phyloP scores from a whole-genome alignment of 768 basidiomycete genomes.

The Phanerodontia chrysosporium region DNA sequence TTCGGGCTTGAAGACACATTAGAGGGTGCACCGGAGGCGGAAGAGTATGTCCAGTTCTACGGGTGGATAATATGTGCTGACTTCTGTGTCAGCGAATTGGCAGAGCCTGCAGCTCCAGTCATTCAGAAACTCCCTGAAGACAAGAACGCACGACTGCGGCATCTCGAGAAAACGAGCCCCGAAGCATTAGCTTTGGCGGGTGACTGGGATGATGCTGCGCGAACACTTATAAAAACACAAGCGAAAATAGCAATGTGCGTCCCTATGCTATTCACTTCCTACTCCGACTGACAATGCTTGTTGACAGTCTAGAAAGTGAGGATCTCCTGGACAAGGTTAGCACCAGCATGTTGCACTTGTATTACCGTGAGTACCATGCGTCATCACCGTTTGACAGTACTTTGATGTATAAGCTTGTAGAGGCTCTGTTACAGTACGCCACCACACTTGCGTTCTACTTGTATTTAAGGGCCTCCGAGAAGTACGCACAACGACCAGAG shows the following conservation, averaged over 20 bases:
- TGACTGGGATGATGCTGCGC: constrained; percentile 76
- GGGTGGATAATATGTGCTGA: background rate
- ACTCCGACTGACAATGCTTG: background rate
- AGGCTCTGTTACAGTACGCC: constrained; percentile 85
- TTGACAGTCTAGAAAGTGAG: constrained; percentile 42
- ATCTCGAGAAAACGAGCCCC: constrained; percentile 71
- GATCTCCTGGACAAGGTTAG: constrained; percentile 45
- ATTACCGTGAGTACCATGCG: constrained; percentile 94
- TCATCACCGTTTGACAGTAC: background rate
- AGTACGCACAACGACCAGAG: constrained; percentile 57
- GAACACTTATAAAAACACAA: constrained; percentile 47
- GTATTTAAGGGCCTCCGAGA: constrained; percentile 69
- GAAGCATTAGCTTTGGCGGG: constrained; percentile 77
- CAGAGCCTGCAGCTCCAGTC: constrained; percentile 35
- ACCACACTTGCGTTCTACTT: constrained; percentile 91
- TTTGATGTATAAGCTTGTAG: constrained; percentile 34
- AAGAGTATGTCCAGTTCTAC: constrained; percentile 21
- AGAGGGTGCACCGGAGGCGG: constrained; percentile 30
- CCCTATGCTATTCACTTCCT: background rate
- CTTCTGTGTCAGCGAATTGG: constrained; percentile 26
- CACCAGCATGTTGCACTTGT: constrained; percentile 73
- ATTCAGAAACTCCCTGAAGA: constrained; percentile 45
- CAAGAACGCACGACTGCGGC: constrained; percentile 53
- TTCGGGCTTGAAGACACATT: constrained; percentile 73
- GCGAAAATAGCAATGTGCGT: constrained; percentile 53